These are phyloP conservation scores for Shiraia sp. DNA, from an alignment of 2,329 filamentous ascomycete genomes.

Conservation along the genomic window DNA sequence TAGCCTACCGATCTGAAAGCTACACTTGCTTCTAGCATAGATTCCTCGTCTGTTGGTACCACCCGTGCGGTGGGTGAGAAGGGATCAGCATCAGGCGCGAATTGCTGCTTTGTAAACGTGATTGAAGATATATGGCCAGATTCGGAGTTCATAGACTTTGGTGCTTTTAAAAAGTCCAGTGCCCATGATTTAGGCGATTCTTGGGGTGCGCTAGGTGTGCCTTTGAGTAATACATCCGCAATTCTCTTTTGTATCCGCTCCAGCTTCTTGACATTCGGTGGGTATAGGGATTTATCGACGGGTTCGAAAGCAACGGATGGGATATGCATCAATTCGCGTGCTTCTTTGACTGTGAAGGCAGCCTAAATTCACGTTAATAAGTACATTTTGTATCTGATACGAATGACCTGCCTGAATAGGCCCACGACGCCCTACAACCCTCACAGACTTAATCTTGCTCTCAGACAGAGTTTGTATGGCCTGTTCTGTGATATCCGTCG, in stretches of 20 bases:
- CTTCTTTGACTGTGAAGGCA: slow-evolving; percentile 93
- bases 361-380: slow-evolving; percentile 60
- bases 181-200: slow-evolving; percentile 73
- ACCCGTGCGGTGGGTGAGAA: slow-evolving; percentile 58
- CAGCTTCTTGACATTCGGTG: slow-evolving; percentile 67
- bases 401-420: slow-evolving; percentile 71
- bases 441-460: slow-evolving; percentile 77
- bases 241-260: slow-evolving; percentile 76
- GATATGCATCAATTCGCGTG: slow-evolving; percentile 83
- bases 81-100: slow-evolving; percentile 42
- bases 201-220: slow-evolving; percentile 58
- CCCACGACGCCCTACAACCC: slow-evolving; percentile 85
- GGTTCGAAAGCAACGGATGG: slow-evolving; percentile 72
- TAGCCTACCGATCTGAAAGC: slow-evolving; percentile 97
- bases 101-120: slow-evolving; percentile 63
- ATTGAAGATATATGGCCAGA: slow-evolving; percentile 63
- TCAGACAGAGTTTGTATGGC: slow-evolving; percentile 73
- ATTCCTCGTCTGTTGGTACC: slow-evolving; percentile 48
- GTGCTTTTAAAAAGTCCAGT: slow-evolving; percentile 82
- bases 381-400: too few species aligned
- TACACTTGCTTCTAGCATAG: slow-evolving; percentile 65
- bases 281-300: slow-evolving; percentile 68
- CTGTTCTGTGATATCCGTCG: slow-evolving; percentile 87
- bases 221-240: slow-evolving; percentile 79
- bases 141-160: slow-evolving; percentile 65